These are phyloP conservation scores for Colletotrichum sansevieriae DNA, from an alignment of 2,329 filamentous ascomycete species.

Conservation along the genomic window DNA sequence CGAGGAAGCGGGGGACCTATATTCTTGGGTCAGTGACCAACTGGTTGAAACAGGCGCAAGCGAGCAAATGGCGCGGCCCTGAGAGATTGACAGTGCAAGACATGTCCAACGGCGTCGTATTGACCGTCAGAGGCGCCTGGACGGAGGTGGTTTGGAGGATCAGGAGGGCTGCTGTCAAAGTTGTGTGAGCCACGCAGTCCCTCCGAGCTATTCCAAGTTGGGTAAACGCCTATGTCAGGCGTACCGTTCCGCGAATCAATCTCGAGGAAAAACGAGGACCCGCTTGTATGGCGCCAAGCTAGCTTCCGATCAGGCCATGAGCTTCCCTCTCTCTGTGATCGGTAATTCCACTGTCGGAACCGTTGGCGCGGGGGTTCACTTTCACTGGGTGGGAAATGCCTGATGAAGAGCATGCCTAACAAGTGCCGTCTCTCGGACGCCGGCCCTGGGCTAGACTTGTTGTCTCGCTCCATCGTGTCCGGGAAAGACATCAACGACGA, in stretches of 20 bases:
- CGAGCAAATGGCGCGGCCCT: background rate
- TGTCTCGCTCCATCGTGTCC: constrained; percentile 11
- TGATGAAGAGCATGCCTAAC: constrained; percentile 6
- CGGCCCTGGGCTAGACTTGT: constrained; percentile 18
- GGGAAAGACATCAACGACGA: constrained; percentile 10
- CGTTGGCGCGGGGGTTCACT: background rate
- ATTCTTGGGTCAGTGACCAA: background rate
- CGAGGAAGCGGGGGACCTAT: background rate
- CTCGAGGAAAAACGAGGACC: background rate
- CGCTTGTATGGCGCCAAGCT: constrained; percentile 5
- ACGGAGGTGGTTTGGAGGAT: no score
- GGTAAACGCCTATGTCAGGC: background rate
- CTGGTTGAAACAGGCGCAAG: constrained; percentile 7
- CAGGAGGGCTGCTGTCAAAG: background rate
- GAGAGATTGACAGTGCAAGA: background rate
- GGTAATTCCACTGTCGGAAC: background rate
- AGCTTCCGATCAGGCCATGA: constrained; percentile 13
- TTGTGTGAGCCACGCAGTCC: constrained; percentile 9
- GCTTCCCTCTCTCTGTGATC: background rate
- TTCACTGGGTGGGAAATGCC: background rate
- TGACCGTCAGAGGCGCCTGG: background rate
- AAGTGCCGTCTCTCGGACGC: background rate
- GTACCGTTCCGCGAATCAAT: constrained; percentile 13
- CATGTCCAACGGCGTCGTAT: background rate
- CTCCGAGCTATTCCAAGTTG: background rate